Conservation (phyloP, 371 early-diverging fungal species). For the Circinella umbellata region DNA sequence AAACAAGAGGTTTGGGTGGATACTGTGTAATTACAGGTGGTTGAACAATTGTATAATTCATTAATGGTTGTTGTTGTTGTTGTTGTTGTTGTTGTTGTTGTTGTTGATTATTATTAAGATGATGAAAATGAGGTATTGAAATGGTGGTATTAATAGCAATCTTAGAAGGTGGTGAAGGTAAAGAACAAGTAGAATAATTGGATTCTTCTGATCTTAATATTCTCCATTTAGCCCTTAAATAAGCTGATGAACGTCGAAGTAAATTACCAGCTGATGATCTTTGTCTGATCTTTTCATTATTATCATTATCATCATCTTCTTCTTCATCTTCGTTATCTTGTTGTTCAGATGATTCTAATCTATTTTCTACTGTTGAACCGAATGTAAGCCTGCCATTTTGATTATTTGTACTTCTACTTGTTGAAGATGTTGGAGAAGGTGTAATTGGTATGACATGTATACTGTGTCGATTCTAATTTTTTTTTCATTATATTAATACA, state of each 20-base stretch:
- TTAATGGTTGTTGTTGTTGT: neutral
- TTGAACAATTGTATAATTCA: conserved; percentile 17
- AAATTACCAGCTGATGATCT: conserved; percentile 39
- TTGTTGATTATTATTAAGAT: neutral
- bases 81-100: conserved; percentile 1
- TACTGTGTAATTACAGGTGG: conserved; percentile 44
- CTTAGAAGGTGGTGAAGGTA: conserved; percentile 30
- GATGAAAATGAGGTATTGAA: conserved; percentile 26
- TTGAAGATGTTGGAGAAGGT: conserved; percentile 7
- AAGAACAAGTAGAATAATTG: neutral
- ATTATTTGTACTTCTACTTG: neutral
- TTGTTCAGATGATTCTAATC: neutral
- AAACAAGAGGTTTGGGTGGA: conserved; percentile 48
- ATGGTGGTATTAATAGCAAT: conserved; percentile 52
- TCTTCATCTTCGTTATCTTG: conserved; percentile 7
- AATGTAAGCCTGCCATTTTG: neutral
- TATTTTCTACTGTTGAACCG: neutral
- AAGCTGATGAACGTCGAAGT: conserved; percentile 51
- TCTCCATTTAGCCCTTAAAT: conserved; percentile 38
- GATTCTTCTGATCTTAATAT: conserved; percentile 5
- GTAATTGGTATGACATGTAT: neutral
- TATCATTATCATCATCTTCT: neutral
- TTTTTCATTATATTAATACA: neutral
- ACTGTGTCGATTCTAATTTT: conserved; percentile 14
- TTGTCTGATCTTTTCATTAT: neutral